Base-by-base conservation (phyloP, 306 rosid species). In the Quercus suber region DNA sequence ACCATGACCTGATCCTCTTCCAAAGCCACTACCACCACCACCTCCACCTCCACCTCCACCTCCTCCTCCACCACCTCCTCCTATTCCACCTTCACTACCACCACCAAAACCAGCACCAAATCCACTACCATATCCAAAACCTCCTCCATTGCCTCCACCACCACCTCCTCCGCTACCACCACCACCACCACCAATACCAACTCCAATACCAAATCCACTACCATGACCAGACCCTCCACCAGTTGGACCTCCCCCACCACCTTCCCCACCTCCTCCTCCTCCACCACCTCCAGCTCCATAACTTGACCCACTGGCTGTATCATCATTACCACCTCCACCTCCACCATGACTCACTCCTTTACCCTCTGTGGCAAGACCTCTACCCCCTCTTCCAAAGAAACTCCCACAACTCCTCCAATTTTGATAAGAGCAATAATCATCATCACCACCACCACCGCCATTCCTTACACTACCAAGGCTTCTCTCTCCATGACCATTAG, bases 321-420 rank as follows among this genome's bases (percentile, higher is more conserved):
- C 57, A 0, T 74, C 73, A 9, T 17, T 73, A 0, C 45, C 71
- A 2, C 75, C 79, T 2, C 58, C 78, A 7, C 61, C 75, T 11
- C 64, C 30, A 21, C 23, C 37, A 15, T 30, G 25, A 35, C 18
- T 20, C 18, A 21, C 70, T 33, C n/a, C 80, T 69, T 71, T 81
- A 19, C 57, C 61, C 0, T 63, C 73, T 13, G 14, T 60, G 25
- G 56, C 76, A 69, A 78, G 71, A 78, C 73, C 57, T 5, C 78
- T 25, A 30, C 84, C 77, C 18, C 81, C 80, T 74, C 69, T 74
- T 23, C 85, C 83, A 75, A 11, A 41, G 80, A 79, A 84, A 82
- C 86, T 87, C 35, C 90, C 88, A 45, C 90, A 87, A 1, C 90
- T 80, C 73, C 88, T 84, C 88, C 87, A 87, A 79, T 80, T 87